phyloP scores from a whole-genome alignment of 75 land plant genomes.

The Picea glauca region DNA sequence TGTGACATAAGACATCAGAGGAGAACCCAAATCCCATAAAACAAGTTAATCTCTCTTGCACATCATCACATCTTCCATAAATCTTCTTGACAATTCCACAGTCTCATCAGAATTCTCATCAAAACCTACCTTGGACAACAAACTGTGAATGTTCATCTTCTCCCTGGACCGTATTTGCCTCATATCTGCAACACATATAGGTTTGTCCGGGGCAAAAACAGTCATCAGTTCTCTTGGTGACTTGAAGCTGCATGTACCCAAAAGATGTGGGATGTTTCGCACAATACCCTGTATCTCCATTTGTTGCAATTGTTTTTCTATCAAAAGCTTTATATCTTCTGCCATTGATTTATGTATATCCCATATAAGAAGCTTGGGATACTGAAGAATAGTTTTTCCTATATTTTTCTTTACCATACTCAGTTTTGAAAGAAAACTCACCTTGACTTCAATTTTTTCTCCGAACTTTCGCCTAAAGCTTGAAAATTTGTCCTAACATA shows the following conservation, averaged over 20 bases:
- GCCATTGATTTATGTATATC: neutral
- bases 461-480: slow-evolving; percentile 38
- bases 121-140: slow-evolving; percentile 33
- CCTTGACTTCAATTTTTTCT: slow-evolving; percentile 12
- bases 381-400: neutral
- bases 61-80: slow-evolving; percentile 32
- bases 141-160: slow-evolving; percentile 25
- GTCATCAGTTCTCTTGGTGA: neutral
- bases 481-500: slow-evolving; percentile 25
- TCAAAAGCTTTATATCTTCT: neutral
- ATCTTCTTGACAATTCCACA: slow-evolving; percentile 23
- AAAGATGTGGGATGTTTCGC: slow-evolving; percentile 33
- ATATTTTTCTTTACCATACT: slow-evolving; percentile 29
- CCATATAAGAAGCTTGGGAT: neutral
- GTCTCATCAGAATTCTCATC: slow-evolving; percentile 33
- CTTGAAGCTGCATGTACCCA: slow-evolving; percentile 21
- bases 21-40: slow-evolving; percentile 42
- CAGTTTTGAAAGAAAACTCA: slow-evolving; percentile 31
- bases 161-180: neutral
- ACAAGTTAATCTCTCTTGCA: slow-evolving; percentile 55
- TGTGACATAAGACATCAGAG: slow-evolving; percentile 17
- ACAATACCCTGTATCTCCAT: slow-evolving; percentile 31
- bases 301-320: neutral
- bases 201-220: no score
- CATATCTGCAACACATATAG: neutral